phyloP scores from a whole-genome alignment of 2,329 filamentous ascomycete genomes.

The Nemania abortiva region DNA sequence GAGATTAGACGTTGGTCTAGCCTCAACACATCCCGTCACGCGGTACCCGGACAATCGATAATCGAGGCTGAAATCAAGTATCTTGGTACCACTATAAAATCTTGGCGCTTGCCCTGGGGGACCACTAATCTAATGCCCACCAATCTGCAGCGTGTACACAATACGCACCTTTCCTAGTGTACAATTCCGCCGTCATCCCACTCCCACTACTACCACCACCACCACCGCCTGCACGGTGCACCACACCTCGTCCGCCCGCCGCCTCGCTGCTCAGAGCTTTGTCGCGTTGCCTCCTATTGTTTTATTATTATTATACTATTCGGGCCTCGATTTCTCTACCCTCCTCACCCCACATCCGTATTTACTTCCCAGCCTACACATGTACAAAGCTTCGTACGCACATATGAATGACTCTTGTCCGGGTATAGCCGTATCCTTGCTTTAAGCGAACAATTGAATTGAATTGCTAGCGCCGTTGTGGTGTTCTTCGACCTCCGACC shows the following conservation, averaged over 20 bases:
- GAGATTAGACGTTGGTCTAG: no score
- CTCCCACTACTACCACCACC: slow-evolving; percentile 20
- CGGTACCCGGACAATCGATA: background rate
- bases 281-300: slow-evolving; percentile 26
- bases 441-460: slow-evolving; percentile 33
- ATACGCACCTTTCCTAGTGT: slow-evolving; percentile 7
- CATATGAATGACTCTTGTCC: slow-evolving; percentile 15
- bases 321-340: slow-evolving; percentile 8
- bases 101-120: slow-evolving; percentile 32
- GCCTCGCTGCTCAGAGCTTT: slow-evolving; percentile 24
- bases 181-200: slow-evolving; percentile 35
- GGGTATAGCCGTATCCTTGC: slow-evolving; percentile 19
- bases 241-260: slow-evolving; percentile 32
- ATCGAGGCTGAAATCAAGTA: slow-evolving; percentile 26
- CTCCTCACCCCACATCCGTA: slow-evolving; percentile 1
- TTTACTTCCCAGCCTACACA: background rate
- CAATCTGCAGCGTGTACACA: slow-evolving; percentile 29
- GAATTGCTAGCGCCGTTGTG: slow-evolving; percentile 10
- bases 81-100: slow-evolving; percentile 6
- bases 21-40: no score
- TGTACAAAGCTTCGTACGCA: slow-evolving; percentile 16
- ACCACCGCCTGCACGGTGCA: slow-evolving; percentile 20
- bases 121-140: slow-evolving; percentile 24
- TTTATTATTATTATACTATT: slow-evolving; percentile 2
- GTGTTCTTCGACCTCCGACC: background rate